Conservation (phyloP, 495 filamentous ascomycete species). For the Penicillium coprophilum region DNA sequence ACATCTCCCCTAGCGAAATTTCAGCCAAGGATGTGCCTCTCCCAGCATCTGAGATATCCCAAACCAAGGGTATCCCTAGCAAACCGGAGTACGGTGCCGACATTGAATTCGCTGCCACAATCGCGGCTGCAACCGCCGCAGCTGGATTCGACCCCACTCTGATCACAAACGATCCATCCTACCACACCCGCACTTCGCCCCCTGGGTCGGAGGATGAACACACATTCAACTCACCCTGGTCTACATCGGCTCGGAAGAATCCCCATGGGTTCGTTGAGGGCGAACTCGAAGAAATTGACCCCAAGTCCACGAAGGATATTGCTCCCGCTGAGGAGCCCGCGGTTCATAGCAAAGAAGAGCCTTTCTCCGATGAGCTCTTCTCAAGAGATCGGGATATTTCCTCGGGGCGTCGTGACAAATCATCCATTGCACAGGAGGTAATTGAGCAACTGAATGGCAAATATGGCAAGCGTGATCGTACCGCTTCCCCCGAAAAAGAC, state of each 20-base stretch:
- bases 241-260: constrained; percentile 35
- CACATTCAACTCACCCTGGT: constrained; percentile 47
- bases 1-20: constrained; percentile 20
- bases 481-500: constrained; percentile 20
- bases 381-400: constrained; percentile 9
- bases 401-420: constrained; percentile 7
- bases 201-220: constrained; percentile 55
- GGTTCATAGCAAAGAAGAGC: constrained; percentile 18
- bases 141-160: constrained; percentile 71
- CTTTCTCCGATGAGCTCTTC: constrained; percentile 25
- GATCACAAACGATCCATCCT: constrained; percentile 63
- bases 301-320: constrained; percentile 17
- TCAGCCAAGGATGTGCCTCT: constrained; percentile 21
- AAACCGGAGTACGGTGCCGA: constrained; percentile 46
- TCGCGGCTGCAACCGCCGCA: constrained; percentile 67
- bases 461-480: constrained; percentile 4
- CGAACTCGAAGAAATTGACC: constrained; percentile 27
- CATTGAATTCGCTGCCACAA: constrained; percentile 64
- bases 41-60: constrained; percentile 16
- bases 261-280: constrained; percentile 37
- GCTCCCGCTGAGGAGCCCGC: constrained; percentile 9
- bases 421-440: constrained; percentile 33
- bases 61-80: constrained; percentile 18
- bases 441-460: constrained; percentile 31
- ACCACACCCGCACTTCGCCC: constrained; percentile 62